Evolutionary conservation across 192 early-diverging fungal species (phyloP).

Genomic region (Phycomyces blakesleeanus): DNA sequence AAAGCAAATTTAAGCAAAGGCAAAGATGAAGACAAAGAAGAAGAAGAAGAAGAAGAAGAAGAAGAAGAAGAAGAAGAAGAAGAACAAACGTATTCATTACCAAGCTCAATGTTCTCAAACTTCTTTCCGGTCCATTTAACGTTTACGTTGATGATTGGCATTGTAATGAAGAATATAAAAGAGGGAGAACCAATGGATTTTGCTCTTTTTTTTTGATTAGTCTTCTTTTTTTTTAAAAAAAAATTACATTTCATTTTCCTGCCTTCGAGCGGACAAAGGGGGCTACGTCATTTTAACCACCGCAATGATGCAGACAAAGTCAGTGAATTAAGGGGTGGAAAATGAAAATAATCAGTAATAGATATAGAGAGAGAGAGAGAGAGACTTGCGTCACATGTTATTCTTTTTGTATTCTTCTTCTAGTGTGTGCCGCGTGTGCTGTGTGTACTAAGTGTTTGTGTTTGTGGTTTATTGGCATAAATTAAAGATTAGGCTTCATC

Average conservation of each 20-base stretch:
- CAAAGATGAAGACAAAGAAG: too few relatives aligned
- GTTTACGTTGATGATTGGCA: slow-evolving; percentile 52
- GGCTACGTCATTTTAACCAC: not conserved
- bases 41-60: too few relatives aligned
- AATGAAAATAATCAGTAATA: not conserved
- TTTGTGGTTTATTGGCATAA: too few relatives aligned
- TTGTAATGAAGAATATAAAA: not conserved
- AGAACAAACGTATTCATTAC: not conserved
- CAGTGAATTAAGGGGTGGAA: not conserved
- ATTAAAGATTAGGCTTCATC: too few relatives aligned
- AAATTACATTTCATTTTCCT: not conserved
- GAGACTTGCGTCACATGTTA: too few relatives aligned
- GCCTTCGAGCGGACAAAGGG: too few relatives aligned
- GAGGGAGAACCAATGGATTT: not conserved
- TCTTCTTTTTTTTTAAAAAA: not conserved
- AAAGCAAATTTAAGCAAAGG: too few relatives aligned
- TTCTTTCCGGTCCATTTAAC: slow-evolving; percentile 94
- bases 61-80: not conserved
- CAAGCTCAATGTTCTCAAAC: slow-evolving; percentile 69
- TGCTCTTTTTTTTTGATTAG: too few relatives aligned
- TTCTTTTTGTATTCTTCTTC: too few relatives aligned
- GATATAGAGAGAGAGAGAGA: too few relatives aligned
- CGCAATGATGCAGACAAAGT: not conserved
- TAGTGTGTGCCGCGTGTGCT: too few relatives aligned
- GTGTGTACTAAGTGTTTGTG: too few relatives aligned